phyloP scores from a whole-genome alignment of 352 stramenopile genomes.

The Aphanomyces stellatus region DNA sequence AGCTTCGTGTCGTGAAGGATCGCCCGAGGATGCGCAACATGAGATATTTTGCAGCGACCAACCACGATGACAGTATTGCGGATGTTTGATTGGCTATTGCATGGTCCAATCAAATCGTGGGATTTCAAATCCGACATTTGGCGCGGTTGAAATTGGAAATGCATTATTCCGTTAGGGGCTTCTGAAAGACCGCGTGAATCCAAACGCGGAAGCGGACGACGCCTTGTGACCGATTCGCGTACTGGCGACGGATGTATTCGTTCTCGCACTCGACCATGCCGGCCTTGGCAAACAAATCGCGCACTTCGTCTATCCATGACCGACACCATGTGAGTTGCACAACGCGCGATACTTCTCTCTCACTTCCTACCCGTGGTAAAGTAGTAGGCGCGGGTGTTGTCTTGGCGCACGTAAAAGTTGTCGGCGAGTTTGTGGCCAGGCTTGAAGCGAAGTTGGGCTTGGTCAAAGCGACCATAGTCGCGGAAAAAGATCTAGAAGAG shows the following conservation, averaged over 20 bases:
- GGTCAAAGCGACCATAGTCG: constrained; percentile 94
- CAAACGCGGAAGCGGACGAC: constrained; percentile 83
- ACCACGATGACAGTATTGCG: not conserved
- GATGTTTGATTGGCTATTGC: constrained; percentile 8
- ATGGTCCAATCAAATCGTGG: not conserved
- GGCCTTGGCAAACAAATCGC: constrained; percentile 43
- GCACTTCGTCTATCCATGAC: constrained; percentile 41
- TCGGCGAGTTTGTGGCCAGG: constrained; percentile 83
- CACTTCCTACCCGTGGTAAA: constrained; percentile 70
- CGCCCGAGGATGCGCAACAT: not conserved
- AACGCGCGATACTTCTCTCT: no score
- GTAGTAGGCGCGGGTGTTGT: constrained; percentile 95
- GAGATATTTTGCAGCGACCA: not conserved
- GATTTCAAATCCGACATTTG: no score
- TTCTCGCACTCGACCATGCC: constrained; percentile 64
- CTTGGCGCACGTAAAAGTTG: constrained; percentile 93
- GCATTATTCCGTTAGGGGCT: constrained; percentile 29
- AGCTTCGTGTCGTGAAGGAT: not conserved
- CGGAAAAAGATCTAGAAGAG: constrained; percentile 63
- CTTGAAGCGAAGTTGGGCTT: constrained; percentile 91
- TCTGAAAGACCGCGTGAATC: constrained; percentile 81
- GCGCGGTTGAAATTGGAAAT: not conserved
- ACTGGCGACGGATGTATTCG: constrained; percentile 82
- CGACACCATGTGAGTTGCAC: constrained; percentile 18
- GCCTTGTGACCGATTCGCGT: constrained; percentile 78